Evolutionary conservation across 2,329 filamentous ascomycete genomes (phyloP), one percentile per base, ranked within the genome.

Genomic region (Ascochyta fabae): DNA sequence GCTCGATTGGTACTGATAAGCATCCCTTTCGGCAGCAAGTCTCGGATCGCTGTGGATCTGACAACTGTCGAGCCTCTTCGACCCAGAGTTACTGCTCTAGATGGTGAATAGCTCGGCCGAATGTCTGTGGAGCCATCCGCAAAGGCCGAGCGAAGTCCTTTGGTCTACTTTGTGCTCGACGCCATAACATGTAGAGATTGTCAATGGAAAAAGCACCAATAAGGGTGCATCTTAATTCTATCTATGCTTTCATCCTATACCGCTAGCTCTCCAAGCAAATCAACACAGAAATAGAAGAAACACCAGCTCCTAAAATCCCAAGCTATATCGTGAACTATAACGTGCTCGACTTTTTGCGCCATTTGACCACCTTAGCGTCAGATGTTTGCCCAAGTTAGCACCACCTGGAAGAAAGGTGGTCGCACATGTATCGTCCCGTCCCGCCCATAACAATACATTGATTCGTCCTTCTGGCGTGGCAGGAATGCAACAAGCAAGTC

Each of bases 1-100:
- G 33, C 22, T 34, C 49, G 40, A 49, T 55, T 55, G 40, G 52
- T 16, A 31, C 10, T 34, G 39, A 24, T 38, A 42, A 44, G 31
- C 41, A 40, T 10, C 26, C 35, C 23, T 40, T 34, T 44, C 35
- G 40, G 40, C 36, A 10, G 16, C 46, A 38, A 35, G 46, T 46
- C 41, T 42, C 52, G 53, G 46, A 46, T 46, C 41, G 15, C 41
- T 29, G 41, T 41, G 52, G 46, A 46, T 22, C 16, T 55, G 52
- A 55, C 53, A 40, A 45, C 15, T 55, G 53, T 50, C 50, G 53
- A 55, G 53, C 41, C 46, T 50, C 41, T 49, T 19, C 22, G n/a
- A 22, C 22, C 26, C 39, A 36, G 12, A 39, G 34, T 40, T 36
- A 12, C 2, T 24, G 38, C 6, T 53, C 50, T 48, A 26, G 33